Conservation (phyloP, 2,329 filamentous ascomycete genomes). For the Fusarium vanettenii region DNA sequence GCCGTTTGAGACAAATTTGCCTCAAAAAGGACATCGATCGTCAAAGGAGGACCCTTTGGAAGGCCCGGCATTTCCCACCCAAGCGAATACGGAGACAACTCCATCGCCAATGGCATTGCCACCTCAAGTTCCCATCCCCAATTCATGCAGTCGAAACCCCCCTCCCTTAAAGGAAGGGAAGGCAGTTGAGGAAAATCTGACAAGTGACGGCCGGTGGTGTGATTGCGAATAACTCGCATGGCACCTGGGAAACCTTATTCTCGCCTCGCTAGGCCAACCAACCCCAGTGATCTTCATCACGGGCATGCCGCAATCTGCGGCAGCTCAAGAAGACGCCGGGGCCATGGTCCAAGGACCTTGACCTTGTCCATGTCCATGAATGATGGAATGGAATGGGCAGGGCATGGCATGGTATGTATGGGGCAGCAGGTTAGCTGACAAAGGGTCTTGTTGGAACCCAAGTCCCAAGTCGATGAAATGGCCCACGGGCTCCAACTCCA, state of each 20-base stretch:
- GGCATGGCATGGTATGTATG: not conserved
- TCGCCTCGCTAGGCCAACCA: not conserved
- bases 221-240: not conserved
- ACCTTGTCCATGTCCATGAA: not conserved
- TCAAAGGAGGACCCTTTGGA: not conserved
- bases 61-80: not conserved
- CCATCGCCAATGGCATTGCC: not conserved
- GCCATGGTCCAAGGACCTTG: not conserved
- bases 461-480: not conserved
- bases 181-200: conserved; percentile 14
- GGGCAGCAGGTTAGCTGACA: not conserved
- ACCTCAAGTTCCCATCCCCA: not conserved
- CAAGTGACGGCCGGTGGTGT: conserved; percentile 18
- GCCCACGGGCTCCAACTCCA: not conserved
- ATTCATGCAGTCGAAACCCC: conserved; percentile 9
- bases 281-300: conserved; percentile 26
- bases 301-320: conserved; percentile 12
- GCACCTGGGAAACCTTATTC: conserved; percentile 6
- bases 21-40: not conserved
- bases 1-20: not conserved
- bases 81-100: not conserved
- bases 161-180: not conserved
- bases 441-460: not conserved
- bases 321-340: conserved; percentile 10
- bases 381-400: not conserved